These are phyloP conservation scores for Sporodiniella umbellata DNA, from an alignment of 371 early-diverging fungal genomes.

Conservation along the genomic window DNA sequence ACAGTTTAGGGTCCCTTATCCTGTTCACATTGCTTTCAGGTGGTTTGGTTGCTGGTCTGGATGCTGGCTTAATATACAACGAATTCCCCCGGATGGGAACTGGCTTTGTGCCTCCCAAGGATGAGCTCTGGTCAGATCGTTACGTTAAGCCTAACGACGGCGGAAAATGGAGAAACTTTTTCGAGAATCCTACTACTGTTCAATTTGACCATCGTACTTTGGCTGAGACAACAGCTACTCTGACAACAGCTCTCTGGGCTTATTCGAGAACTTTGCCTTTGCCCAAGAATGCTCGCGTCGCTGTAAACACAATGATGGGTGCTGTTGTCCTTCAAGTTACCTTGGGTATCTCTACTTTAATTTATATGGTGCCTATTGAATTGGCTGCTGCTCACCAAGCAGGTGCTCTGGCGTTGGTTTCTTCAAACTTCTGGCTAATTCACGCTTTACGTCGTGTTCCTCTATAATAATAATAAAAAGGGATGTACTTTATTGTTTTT, in stretches of 20 bases:
- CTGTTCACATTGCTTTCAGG: conserved; percentile 90
- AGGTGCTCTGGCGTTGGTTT: conserved; percentile 86
- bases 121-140: conserved; percentile 66
- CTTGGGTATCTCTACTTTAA: conserved; percentile 88
- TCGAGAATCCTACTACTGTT: conserved; percentile 93
- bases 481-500: neutral
- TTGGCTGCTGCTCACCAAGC: conserved; percentile 96
- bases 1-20: conserved; percentile 64
- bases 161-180: conserved; percentile 78
- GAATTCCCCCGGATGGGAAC: conserved; percentile 93
- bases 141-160: conserved; percentile 54
- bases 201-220: conserved; percentile 92
- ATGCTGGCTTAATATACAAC: conserved; percentile 95
- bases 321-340: conserved; percentile 76
- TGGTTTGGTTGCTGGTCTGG: conserved; percentile 96
- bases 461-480: conserved; percentile 20
- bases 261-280: conserved; percentile 70
- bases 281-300: conserved; percentile 65
- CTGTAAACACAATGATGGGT: conserved; percentile 72
- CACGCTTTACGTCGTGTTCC: conserved; percentile 73
- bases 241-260: conserved; percentile 69
- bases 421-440: conserved; percentile 76
- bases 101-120: conserved; percentile 64
- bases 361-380: conserved; percentile 91
- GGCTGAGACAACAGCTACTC: conserved; percentile 80